A percentile compares a stretch with the other conserved stretches of the same genome.
These are phyloP conservation scores for Piper betle DNA, from an alignment of 164 flowering plant genomes.

Conservation along the genomic window DNA sequence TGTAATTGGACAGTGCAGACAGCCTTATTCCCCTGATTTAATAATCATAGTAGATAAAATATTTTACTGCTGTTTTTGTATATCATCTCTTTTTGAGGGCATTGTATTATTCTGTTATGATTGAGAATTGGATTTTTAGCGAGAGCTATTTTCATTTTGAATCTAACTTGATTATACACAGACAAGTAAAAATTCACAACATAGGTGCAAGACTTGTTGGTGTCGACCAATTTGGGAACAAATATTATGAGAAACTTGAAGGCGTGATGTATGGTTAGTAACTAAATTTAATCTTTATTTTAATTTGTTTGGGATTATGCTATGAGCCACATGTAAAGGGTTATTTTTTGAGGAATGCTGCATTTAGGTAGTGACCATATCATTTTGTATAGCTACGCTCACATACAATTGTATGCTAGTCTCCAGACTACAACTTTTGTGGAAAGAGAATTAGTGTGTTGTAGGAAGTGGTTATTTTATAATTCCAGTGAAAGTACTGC, in stretches of 20 bases:
- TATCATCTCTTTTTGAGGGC: background rate
- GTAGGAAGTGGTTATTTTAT: background rate
- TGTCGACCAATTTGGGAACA: slow-evolving; percentile 85
- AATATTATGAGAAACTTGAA: slow-evolving; percentile 64
- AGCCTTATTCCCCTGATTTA: too few relatives aligned
- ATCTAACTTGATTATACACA: slow-evolving; percentile 17
- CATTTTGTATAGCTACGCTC: too few relatives aligned
- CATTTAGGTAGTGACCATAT: too few relatives aligned
- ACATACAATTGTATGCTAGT: background rate
- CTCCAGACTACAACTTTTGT: background rate
- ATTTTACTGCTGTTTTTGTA: too few relatives aligned
- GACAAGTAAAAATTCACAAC: slow-evolving; percentile 95
- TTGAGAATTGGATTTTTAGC: background rate
- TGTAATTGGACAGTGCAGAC: too few relatives aligned
- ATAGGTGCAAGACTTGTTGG: slow-evolving; percentile 89
- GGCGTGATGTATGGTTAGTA: slow-evolving; percentile 49
- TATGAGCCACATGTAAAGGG: too few relatives aligned
- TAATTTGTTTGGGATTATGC: too few relatives aligned
- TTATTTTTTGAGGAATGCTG: too few relatives aligned
- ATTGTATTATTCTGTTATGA: background rate
- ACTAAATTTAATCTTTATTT: too few relatives aligned
- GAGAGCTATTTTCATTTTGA: background rate
- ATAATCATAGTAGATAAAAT: too few relatives aligned
- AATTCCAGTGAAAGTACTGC: background rate
- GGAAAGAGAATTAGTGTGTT: background rate